Evolutionary conservation across 2,329 filamentous ascomycete species (phyloP).

Genomic region (Pyrenophora tritici-repentis): DNA sequence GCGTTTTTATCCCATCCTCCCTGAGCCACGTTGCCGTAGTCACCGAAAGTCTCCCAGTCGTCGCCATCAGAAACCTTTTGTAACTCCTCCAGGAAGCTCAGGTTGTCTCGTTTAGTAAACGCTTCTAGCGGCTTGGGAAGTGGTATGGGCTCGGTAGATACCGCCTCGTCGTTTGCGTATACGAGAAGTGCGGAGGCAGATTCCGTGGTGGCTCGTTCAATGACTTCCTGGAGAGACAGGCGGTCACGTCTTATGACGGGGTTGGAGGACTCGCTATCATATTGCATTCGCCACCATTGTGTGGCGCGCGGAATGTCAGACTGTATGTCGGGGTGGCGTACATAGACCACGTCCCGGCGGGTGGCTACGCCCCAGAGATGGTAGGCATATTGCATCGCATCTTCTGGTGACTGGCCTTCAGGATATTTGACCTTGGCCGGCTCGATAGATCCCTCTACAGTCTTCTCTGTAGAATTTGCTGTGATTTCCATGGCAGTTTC

Average conservation of each 20-base stretch:
- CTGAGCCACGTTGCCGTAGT: constrained; percentile 7
- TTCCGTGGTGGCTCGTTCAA: constrained; percentile 59
- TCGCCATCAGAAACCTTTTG: constrained; percentile 13
- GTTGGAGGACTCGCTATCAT: constrained; percentile 31
- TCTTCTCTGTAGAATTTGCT: constrained; percentile 29
- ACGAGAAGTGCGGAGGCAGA: constrained; percentile 60
- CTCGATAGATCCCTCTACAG: constrained; percentile 10
- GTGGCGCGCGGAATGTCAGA: constrained; percentile 23
- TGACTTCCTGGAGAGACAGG: constrained; percentile 59
- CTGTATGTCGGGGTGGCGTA: constrained; percentile 51
- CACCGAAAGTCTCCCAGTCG: constrained; percentile 21
- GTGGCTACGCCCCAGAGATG: constrained; percentile 64
- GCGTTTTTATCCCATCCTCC: constrained; percentile 26
- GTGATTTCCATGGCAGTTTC: neutral
- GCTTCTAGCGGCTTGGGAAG: constrained; percentile 36
- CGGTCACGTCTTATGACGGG: constrained; percentile 37
- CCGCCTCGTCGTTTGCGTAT: constrained; percentile 59
- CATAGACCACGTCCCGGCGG: constrained; percentile 61
- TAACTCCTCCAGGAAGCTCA: constrained; percentile 40
- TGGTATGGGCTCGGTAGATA: constrained; percentile 19
- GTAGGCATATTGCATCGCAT: constrained; percentile 52
- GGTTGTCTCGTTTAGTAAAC: constrained; percentile 58
- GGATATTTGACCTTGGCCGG: constrained; percentile 13
- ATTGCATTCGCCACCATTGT: constrained; percentile 47
- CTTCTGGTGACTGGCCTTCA: constrained; percentile 25